Evolutionary conservation across 345 rosid species (phyloP).

Genomic region (Hypericum androsaemum): DNA sequence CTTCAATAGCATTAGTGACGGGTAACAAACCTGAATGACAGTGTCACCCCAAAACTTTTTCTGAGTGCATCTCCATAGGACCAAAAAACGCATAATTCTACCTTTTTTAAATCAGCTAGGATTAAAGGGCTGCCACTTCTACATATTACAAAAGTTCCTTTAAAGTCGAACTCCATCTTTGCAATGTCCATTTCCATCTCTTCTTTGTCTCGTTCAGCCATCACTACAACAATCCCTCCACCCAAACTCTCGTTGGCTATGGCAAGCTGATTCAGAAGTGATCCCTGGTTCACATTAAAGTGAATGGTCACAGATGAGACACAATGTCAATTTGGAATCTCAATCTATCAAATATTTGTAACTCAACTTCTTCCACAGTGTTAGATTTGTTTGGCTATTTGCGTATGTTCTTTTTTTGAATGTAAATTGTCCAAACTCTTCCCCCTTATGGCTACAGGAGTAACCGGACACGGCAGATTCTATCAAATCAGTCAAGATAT

Average conservation of each 20-base stretch:
- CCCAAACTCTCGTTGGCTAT: slow-evolving; percentile 71
- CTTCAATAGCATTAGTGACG: slow-evolving; percentile 8
- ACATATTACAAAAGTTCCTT: slow-evolving; percentile 61
- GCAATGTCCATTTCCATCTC: slow-evolving; percentile 77
- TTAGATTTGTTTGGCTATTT: no score
- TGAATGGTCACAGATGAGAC: neutral
- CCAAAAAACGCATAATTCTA: neutral
- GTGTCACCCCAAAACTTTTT: no score
- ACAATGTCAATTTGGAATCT: no score
- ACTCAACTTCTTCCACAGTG: no score
- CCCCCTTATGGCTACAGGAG: no score
- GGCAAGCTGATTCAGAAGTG: slow-evolving; percentile 54
- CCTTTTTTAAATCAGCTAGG: slow-evolving; percentile 65
- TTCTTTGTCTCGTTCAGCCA: slow-evolving; percentile 75
- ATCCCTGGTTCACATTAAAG: slow-evolving; percentile 37
- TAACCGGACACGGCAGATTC: no score
- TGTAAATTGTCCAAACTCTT: no score
- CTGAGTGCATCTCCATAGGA: no score
- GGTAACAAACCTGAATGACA: no score
- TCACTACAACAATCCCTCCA: slow-evolving; percentile 64
- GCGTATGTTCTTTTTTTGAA: no score
- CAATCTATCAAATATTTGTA: no score
- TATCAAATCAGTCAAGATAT: no score
- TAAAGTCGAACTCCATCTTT: slow-evolving; percentile 70
- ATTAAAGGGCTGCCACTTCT: slow-evolving; percentile 71